A percentile compares a stretch with the other conserved stretches of the same genome.
phyloP scores from a whole-genome alignment of 371 early-diverging fungal genomes.

The Mortierella sp. region DNA sequence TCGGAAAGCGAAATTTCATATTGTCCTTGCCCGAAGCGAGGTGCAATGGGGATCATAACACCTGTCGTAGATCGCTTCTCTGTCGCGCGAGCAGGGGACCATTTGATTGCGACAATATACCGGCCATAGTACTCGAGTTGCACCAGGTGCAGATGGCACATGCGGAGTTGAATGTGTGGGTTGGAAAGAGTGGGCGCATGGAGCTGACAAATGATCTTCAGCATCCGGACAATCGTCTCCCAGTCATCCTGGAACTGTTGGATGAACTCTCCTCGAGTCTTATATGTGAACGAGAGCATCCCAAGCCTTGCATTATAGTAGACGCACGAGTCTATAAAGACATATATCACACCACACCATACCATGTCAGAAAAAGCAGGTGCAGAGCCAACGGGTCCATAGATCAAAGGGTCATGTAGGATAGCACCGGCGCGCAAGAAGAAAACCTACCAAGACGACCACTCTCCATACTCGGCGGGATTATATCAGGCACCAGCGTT shows the following conservation, averaged over 20 bases:
- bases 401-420: background rate
- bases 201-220: conserved; percentile 40
- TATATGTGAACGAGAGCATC: conserved; percentile 35
- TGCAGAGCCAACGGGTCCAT: no score
- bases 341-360: background rate
- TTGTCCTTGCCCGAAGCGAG: conserved; percentile 39
- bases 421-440: background rate
- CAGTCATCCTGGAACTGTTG: conserved; percentile 47
- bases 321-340: conserved; percentile 19
- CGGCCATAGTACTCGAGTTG: conserved; percentile 32
- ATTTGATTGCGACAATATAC: conserved; percentile 25
- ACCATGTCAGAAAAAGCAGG: background rate
- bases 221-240: conserved; percentile 48
- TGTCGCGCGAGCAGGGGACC: conserved; percentile 17
- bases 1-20: conserved; percentile 36
- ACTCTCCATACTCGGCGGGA: conserved; percentile 25
- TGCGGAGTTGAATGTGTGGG: conserved; percentile 12
- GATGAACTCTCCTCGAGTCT: conserved; percentile 36
- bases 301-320: conserved; percentile 20
- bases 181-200: conserved; percentile 43
- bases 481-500: conserved; percentile 22
- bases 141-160: conserved; percentile 30
- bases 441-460: conserved; percentile 27
- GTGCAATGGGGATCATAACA: conserved; percentile 22
- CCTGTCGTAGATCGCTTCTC: conserved; percentile 36